Conservation (phyloP, 305 asterid species). For the Euphrasia arctica region DNA sequence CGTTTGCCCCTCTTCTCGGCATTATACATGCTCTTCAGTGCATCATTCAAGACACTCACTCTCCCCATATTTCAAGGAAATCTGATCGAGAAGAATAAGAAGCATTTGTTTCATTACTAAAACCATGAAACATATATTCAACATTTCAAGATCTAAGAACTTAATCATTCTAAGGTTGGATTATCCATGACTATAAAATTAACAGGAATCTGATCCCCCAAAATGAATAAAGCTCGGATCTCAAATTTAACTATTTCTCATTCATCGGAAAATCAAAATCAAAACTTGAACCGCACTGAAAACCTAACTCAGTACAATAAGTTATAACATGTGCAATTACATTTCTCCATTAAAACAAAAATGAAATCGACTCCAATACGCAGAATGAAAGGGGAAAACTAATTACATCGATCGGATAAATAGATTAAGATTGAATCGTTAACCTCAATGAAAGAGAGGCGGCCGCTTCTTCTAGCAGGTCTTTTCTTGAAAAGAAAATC, state of each 20-base stretch:
- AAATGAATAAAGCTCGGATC: neutral
- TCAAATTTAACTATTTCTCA: neutral
- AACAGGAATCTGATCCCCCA: neutral
- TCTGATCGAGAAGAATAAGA: neutral
- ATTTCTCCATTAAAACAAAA: neutral
- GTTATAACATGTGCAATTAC: too few species aligned
- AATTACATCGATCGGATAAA: neutral
- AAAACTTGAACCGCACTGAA: neutral
- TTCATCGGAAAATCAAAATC: neutral
- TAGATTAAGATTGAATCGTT: neutral
- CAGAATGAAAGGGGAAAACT: neutral
- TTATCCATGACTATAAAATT: neutral
- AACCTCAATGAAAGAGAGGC: neutral
- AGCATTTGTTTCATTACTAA: too few species aligned
- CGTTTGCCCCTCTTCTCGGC: slow-evolving; percentile 38
- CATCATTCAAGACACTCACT: slow-evolving; percentile 36
- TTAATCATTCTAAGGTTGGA: neutral
- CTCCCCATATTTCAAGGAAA: slow-evolving; percentile 32
- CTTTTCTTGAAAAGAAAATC: neutral
- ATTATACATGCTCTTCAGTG: slow-evolving; percentile 42
- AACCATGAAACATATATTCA: too few species aligned
- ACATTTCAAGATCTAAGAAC: neutral
- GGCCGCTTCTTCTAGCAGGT: slow-evolving; percentile 1
- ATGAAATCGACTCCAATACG: neutral
- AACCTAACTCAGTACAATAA: neutral